A percentile compares a stretch with the other conserved stretches of the same genome.
These are phyloP conservation scores for Pinus albicaulis DNA, from an alignment of 75 land plant genomes.

Conservation along the genomic window DNA sequence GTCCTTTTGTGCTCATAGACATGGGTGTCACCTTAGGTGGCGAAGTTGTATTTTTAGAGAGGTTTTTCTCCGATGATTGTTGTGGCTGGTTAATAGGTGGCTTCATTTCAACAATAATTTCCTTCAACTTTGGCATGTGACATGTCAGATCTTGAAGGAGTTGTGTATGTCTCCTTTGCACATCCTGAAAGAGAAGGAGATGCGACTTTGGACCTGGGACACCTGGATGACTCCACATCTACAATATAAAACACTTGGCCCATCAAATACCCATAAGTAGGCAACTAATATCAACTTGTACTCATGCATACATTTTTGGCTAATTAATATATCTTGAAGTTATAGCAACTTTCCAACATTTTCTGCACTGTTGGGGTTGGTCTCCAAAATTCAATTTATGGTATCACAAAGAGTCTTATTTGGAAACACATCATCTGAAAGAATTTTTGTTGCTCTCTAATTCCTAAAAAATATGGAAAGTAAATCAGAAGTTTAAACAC, in stretches of 20 bases:
- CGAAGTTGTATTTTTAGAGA: constrained; percentile 26
- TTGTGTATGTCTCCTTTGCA: constrained; percentile 32
- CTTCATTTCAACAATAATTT: constrained; percentile 16
- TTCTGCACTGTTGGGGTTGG: constrained; percentile 75
- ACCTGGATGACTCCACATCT: constrained; percentile 80
- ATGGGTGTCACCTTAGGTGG: constrained; percentile 59
- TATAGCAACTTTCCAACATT: constrained; percentile 69
- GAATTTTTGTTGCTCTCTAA: constrained; percentile 65
- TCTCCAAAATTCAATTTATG: constrained; percentile 66
- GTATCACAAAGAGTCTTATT: constrained; percentile 76
- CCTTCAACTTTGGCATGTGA: constrained; percentile 11
- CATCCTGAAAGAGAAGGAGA: constrained; percentile 46
- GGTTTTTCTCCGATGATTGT: constrained; percentile 33
- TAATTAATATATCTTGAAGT: constrained; percentile 51
- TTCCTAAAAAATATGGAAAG: constrained; percentile 39
- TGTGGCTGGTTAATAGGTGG: constrained; percentile 13
- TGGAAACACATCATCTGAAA: constrained; percentile 89
- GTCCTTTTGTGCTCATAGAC: constrained; percentile 50
- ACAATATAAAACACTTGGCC: not conserved
- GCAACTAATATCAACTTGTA: not conserved
- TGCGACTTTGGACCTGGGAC: constrained; percentile 43
- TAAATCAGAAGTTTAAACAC: not conserved
- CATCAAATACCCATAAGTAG: not conserved
- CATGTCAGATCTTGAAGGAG: constrained; percentile 18
- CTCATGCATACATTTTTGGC: not conserved